phyloP scores from a whole-genome alignment of 1,284 basidiomycete species.

The Pholiota adiposa region DNA sequence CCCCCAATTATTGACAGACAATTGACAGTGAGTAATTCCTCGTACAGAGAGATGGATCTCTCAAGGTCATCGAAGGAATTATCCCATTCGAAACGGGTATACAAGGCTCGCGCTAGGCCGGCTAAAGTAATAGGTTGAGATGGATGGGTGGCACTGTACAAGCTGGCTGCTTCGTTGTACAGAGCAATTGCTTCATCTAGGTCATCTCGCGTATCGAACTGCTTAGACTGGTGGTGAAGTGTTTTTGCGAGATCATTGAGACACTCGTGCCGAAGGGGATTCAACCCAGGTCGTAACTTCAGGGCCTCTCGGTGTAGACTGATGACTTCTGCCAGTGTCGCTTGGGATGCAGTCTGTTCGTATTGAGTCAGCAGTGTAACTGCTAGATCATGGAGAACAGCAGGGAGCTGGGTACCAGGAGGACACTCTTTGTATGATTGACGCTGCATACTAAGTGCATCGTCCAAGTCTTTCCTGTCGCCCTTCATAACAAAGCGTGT shows the following conservation, averaged over 20 bases:
- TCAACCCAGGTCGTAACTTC: not conserved
- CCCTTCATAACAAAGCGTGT: not conserved
- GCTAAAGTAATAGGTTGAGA: not conserved
- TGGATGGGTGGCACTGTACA: not conserved
- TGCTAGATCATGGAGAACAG: not conserved
- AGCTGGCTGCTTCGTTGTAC: not conserved
- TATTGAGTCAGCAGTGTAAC: not conserved
- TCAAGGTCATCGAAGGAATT: not conserved
- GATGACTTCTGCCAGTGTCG: not conserved
- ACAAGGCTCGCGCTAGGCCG: not conserved
- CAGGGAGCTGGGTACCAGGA: not conserved
- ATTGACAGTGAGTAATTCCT: not conserved
- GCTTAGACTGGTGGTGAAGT: not conserved
- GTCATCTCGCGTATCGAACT: not conserved
- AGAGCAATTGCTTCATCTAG: not conserved
- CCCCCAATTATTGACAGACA: not conserved
- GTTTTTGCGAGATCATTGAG: conserved; percentile 7
- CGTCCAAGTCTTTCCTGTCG: not conserved
- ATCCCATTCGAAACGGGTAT: not conserved
- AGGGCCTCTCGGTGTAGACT: not conserved
- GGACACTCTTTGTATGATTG: not conserved
- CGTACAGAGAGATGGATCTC: not conserved
- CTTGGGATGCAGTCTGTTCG: not conserved
- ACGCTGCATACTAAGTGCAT: not conserved
- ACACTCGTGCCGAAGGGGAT: conserved; percentile 6